These are phyloP conservation scores for Colletotrichum musae DNA, from an alignment of 2,329 filamentous ascomycete genomes.

Conservation along the genomic window DNA sequence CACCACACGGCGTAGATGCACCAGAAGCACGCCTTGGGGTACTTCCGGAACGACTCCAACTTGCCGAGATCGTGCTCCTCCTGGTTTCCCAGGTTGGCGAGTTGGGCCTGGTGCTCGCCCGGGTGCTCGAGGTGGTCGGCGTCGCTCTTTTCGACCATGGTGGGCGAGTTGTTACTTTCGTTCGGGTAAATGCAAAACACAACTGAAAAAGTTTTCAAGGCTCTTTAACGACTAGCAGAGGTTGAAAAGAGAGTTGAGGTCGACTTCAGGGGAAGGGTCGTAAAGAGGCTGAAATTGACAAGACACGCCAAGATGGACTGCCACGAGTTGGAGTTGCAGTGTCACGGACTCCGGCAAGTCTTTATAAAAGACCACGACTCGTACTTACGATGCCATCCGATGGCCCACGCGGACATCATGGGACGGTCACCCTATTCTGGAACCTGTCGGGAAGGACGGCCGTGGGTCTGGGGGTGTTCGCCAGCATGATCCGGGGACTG, in stretches of 20 bases:
- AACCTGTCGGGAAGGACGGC: slow-evolving; percentile 12
- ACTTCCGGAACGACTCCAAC: slow-evolving; percentile 44
- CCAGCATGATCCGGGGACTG: slow-evolving; percentile 28
- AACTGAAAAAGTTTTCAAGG: not conserved
- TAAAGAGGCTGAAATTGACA: slow-evolving; percentile 3
- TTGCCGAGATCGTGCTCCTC: slow-evolving; percentile 47
- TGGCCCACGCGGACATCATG: slow-evolving; percentile 28
- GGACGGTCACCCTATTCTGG: slow-evolving; percentile 24
- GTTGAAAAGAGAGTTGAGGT: too few relatives aligned
- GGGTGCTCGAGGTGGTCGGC: slow-evolving; percentile 22
- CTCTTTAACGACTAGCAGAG: not conserved
- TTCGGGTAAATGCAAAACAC: not conserved
- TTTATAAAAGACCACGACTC: slow-evolving; percentile 26
- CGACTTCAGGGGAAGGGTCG: not conserved
- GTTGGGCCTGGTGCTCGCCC: slow-evolving; percentile 4
- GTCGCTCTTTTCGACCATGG: slow-evolving; percentile 28
- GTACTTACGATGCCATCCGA: slow-evolving; percentile 28
- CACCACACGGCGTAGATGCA: slow-evolving; percentile 57
- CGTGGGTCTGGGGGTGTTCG: slow-evolving; percentile 27
- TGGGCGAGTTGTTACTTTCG: not conserved
- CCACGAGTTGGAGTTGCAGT: not conserved
- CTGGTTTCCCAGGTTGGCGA: slow-evolving; percentile 45
- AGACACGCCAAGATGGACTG: slow-evolving; percentile 14
- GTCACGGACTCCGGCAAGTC: slow-evolving; percentile 16
- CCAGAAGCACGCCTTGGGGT: slow-evolving; percentile 50